Conservation (phyloP, 1,284 basidiomycete species). For the Ceratobasidium sp. region DNA sequence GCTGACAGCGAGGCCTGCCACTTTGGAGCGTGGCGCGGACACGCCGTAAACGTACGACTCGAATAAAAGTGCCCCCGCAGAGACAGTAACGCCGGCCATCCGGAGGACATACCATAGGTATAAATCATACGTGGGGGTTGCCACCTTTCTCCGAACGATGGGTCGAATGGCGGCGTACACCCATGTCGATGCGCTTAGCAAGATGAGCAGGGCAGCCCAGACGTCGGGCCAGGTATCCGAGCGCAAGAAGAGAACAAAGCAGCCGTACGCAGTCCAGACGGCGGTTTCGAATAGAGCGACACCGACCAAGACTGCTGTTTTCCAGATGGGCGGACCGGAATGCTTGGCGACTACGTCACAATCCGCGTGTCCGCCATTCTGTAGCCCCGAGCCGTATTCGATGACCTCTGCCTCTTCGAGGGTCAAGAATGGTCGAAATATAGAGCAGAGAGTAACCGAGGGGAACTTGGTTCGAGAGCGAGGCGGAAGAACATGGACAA, state of each 20-base stretch:
- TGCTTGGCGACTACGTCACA: conserved; percentile 51
- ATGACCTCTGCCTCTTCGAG: conserved; percentile 71
- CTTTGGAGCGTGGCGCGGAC: conserved; percentile 42
- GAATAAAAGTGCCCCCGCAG: conserved; percentile 66
- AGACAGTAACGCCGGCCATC: conserved; percentile 60
- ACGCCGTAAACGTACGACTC: conserved; percentile 46
- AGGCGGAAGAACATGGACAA: background rate
- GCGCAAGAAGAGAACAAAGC: conserved; percentile 37
- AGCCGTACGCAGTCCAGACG: conserved; percentile 64
- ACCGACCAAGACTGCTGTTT: conserved; percentile 66
- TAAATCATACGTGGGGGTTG: conserved; percentile 68
- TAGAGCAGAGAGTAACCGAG: conserved; percentile 11
- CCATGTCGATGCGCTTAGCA: conserved; percentile 66
- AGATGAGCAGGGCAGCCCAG: conserved; percentile 38
- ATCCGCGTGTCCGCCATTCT: conserved; percentile 52
- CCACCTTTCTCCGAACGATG: conserved; percentile 58
- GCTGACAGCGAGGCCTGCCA: conserved; percentile 60
- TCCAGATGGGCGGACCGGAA: conserved; percentile 63
- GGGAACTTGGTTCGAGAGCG: background rate
- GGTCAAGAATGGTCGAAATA: conserved; percentile 66
- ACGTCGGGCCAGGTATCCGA: background rate
- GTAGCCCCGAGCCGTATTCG: conserved; percentile 55
- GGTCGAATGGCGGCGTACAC: conserved; percentile 66
- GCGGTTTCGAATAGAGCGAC: conserved; percentile 66
- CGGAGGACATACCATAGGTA: conserved; percentile 65